phyloP scores from a whole-genome alignment of 2,329 filamentous ascomycete species.

The Xylariaceae sp. region DNA sequence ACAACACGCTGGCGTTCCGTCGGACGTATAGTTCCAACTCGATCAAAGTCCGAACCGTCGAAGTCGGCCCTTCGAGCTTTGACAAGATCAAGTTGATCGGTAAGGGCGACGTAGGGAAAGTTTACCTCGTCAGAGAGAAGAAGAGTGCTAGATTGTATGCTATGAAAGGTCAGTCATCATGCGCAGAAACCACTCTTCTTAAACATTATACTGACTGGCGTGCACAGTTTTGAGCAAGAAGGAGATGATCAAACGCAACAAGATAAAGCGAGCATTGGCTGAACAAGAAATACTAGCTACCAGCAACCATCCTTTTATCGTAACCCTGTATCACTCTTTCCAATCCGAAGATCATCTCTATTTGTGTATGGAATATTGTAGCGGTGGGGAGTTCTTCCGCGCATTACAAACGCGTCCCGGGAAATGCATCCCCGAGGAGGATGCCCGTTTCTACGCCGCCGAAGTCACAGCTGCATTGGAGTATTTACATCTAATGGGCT shows the following conservation, averaged over 20 bases:
- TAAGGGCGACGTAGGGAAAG: conserved; percentile 97
- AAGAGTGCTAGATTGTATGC: conserved; percentile 93
- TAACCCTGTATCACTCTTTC: conserved; percentile 97
- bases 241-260: conserved; percentile 99
- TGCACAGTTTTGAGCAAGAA: conserved; percentile 89
- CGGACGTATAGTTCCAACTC: conserved; percentile 98
- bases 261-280: conserved; percentile 96
- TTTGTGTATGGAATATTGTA: conserved; percentile 99
- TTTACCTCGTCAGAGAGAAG: conserved; percentile 96
- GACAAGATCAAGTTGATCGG: conserved; percentile 99
- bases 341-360: conserved; percentile 98
- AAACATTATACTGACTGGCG: conserved; percentile 35
- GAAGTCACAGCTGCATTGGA: conserved; percentile 96
- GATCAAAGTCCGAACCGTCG: conserved; percentile 96
- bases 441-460: conserved; percentile 93
- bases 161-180: conserved; percentile 76
- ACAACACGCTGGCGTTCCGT: conserved; percentile 72
- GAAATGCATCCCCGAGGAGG: conserved; percentile 95
- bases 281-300: conserved; percentile 98
- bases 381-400: conserved; percentile 96
- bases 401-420: conserved; percentile 93
- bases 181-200: background rate
- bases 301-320: conserved; percentile 98
- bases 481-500: conserved; percentile 97
- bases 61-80: conserved; percentile 91